These are phyloP conservation scores for Microcos paniculata DNA, from an alignment of 345 rosid species.

Conservation along the genomic window DNA sequence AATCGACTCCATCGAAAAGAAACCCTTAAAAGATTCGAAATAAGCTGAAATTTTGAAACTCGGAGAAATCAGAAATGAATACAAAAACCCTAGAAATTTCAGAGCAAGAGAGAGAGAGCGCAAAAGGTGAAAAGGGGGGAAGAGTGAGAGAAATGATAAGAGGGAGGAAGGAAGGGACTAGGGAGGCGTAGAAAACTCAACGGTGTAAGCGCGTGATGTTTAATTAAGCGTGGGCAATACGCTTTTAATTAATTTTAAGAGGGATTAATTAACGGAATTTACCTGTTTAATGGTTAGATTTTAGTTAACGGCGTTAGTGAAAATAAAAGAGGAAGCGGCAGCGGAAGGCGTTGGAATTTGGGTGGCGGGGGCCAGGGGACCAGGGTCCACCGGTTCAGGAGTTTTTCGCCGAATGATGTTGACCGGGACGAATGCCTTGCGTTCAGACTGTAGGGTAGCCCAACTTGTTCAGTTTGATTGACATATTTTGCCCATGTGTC, in stretches of 20 bases:
- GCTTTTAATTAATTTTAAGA: slow-evolving; percentile 12
- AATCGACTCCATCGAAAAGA: slow-evolving; percentile 29
- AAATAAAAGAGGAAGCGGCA: background rate
- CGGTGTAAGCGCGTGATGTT: slow-evolving; percentile 25
- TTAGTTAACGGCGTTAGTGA: slow-evolving; percentile 15
- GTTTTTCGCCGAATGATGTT: background rate
- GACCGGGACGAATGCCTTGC: background rate
- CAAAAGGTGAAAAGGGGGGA: background rate
- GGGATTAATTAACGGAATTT: background rate
- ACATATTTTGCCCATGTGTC: background rate
- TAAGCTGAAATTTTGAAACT: background rate
- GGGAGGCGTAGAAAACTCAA: slow-evolving; percentile 4
- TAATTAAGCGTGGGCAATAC: slow-evolving; percentile 15
- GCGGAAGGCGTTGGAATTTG: background rate
- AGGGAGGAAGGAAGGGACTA: background rate
- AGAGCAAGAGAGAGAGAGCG: background rate
- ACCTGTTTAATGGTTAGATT: background rate
- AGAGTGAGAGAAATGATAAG: slow-evolving; percentile 4
- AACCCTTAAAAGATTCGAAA: background rate
- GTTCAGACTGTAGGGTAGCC: background rate
- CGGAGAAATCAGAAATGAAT: background rate
- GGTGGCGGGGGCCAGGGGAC: background rate
- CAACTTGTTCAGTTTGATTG: too few species aligned
- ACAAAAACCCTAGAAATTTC: slow-evolving; percentile 27
- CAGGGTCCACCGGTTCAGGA: slow-evolving; percentile 4